Evolutionary conservation across 805 yeast species (phyloP).

Genomic region (Yarrowia sp.): DNA sequence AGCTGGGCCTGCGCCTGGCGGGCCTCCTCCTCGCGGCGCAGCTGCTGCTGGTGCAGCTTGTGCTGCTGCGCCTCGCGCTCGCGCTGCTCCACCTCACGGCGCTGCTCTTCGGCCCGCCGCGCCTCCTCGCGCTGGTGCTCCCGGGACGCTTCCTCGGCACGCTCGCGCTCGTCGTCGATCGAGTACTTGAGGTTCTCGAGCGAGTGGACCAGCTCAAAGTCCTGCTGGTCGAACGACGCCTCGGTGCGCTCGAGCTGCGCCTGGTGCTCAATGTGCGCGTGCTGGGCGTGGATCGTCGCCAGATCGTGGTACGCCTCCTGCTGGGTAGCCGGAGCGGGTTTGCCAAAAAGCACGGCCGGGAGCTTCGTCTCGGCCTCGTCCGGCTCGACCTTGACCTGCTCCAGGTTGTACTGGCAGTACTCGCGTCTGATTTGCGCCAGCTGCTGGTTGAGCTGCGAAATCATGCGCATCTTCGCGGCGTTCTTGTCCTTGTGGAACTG

Average conservation of each 20-base stretch:
- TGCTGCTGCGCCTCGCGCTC: constrained; percentile 54
- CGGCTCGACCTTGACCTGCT: constrained; percentile 40
- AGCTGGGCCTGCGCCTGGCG: neutral
- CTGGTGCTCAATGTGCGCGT: constrained; percentile 21
- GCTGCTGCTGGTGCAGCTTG: constrained; percentile 8
- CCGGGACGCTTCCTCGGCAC: constrained; percentile 9
- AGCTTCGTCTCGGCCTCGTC: neutral
- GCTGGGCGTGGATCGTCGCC: constrained; percentile 19
- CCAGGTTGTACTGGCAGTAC: constrained; percentile 28
- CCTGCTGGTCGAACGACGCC: constrained; percentile 21
- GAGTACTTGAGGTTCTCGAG: constrained; percentile 24
- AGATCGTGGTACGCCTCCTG: constrained; percentile 10
- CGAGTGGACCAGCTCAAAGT: constrained; percentile 21
- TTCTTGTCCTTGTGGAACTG: constrained; percentile 35
- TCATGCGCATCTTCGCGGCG: constrained; percentile 34
- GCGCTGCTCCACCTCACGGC: constrained; percentile 79
- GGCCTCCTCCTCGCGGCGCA: neutral
- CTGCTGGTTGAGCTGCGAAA: constrained; percentile 30
- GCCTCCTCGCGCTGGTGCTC: constrained; percentile 76
- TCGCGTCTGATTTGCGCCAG: constrained; percentile 35
- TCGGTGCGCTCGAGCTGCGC: constrained; percentile 25
- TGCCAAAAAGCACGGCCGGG: neutral
- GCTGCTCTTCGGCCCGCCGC: constrained; percentile 76
- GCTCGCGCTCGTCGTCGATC: constrained; percentile 22
- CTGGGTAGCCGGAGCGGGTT: constrained; percentile 12